Base-by-base conservation (phyloP, 495 filamentous ascomycete genomes). In the Lophiotrema nucula region DNA sequence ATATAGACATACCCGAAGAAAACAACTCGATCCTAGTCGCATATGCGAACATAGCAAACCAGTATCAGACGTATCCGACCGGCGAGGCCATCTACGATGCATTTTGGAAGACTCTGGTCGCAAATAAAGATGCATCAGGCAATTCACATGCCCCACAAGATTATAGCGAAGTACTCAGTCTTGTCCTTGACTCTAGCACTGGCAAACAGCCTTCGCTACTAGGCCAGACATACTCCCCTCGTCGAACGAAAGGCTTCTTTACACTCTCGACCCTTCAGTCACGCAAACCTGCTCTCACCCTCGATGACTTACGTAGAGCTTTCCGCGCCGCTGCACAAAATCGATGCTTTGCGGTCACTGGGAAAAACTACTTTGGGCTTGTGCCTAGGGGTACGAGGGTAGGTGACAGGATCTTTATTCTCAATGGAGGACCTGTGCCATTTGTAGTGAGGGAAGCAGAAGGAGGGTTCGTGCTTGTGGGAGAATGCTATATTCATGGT, bases 51-150 rank as follows among this genome's bases (percentile, higher is more conserved):
- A 37, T 51, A 15, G 47, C 47, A n/a, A 10, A 23, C 10, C 10
- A 12, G 6, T 23, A 15, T n/a, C 11, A 51, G 15, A 11, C 11
- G 22, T 51, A 51, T 23, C 47, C 47, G 15, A 37, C 26, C 21
- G 47, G 33, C 4, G 6, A 10, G 13, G 21, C 47, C 8, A 16
- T 51, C 8, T 51, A 22, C 27, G 47, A 51, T 21, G 47, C 47
- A 16, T 51, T 51, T 23, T 51, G 47, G 47, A 11, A 38, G 26
- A 51, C 47, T 51, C 47, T 51, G 27, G 47, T 51, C 16, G 47
- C 47, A 26, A 21, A 21, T 8, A 39, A 35, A 26, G 31, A 38
- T 38, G 31, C n/a, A 3, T 35, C 26, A 5, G 31, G 47, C 47
- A n/a, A n/a, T 15, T 18, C 15, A 1, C 19, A 38, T 19, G 27